Base-by-base conservation (phyloP, 2,329 filamentous ascomycete species). In the Teratosphaeria zuluensis region DNA sequence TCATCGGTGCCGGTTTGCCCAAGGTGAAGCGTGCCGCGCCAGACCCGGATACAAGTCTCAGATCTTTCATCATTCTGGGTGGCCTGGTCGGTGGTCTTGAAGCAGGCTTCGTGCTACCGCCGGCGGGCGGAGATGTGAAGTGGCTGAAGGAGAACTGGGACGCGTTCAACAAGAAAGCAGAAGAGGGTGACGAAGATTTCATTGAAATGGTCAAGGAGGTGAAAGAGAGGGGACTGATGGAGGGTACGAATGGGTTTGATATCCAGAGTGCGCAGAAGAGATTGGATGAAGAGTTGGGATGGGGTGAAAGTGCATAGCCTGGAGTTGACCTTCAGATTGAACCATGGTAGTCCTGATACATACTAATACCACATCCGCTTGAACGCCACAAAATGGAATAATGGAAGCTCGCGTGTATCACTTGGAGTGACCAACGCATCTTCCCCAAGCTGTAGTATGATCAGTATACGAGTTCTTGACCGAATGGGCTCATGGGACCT, bases 121-220 rank as follows among this genome's bases (percentile, higher is more conserved):
- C 48, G 16, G 69, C 69, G 1, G 70, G 70, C 2, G 63, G 65
- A 32, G 71, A 73, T 63, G 63, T 61, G 52, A 55, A 66, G 52
- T 73, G 71, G 71, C 56, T 73, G 58, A 60, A 61, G 55, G 65
- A 72, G 56, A 69, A 74, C 63, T 64, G 66, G 66, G 61, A 61
- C 9, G 66, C 58, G 46, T 74, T 74, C 60, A 62, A 70, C 54
- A 62, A 64, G 64, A 69, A 65, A 61, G 72, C 72, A 5, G 64
- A 67, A n/a, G 60, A 56, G 24, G 72, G 71, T 28, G 66, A 74
- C 64, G 66, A 69, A 62, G 68, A 72, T 46, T 70, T 73, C 55
- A 55, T 33, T 56, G 67, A 69, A 8, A 58, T 73, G 65, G 63
- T 73, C 5, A 53, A 62, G 58, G 72, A 74, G 61, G 61, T 70